These are phyloP conservation scores for Ricinus communis DNA, from an alignment of 345 rosid species.

Conservation along the genomic window DNA sequence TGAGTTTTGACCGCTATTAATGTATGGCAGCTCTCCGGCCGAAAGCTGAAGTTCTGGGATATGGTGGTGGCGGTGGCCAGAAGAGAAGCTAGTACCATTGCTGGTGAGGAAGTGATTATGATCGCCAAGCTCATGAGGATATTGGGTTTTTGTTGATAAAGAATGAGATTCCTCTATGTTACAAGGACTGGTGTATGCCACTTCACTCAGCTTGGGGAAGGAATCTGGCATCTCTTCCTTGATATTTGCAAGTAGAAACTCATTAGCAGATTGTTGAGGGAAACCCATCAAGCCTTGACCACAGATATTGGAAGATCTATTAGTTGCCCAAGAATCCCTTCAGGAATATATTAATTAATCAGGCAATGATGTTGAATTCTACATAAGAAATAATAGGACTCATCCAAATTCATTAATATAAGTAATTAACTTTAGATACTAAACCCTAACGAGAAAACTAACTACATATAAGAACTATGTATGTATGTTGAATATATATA, in stretches of 20 bases:
- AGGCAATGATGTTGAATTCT: no score
- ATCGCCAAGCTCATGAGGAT: constrained; percentile 7
- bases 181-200: not conserved
- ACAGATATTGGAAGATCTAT: constrained; percentile 3
- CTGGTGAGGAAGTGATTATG: not conserved
- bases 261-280: constrained; percentile 21
- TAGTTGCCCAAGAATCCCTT: constrained; percentile 18
- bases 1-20: no score
- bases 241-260: constrained; percentile 21
- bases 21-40: not conserved
- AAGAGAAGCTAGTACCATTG: constrained; percentile 16
- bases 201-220: constrained; percentile 28
- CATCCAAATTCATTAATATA: no score
- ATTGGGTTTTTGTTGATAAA: not conserved
- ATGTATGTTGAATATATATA: no score
- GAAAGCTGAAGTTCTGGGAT: constrained; percentile 8
- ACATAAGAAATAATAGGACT: no score
- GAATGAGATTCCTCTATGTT: constrained; percentile 4
- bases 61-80: constrained; percentile 3
- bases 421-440: no score
- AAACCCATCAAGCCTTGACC: constrained; percentile 9
- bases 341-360: no score
- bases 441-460: no score
- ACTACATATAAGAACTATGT: no score
- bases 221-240: constrained; percentile 31